These are phyloP conservation scores for Gyromitra esculenta DNA, from an alignment of 2,329 filamentous ascomycete species.

Conservation along the genomic window DNA sequence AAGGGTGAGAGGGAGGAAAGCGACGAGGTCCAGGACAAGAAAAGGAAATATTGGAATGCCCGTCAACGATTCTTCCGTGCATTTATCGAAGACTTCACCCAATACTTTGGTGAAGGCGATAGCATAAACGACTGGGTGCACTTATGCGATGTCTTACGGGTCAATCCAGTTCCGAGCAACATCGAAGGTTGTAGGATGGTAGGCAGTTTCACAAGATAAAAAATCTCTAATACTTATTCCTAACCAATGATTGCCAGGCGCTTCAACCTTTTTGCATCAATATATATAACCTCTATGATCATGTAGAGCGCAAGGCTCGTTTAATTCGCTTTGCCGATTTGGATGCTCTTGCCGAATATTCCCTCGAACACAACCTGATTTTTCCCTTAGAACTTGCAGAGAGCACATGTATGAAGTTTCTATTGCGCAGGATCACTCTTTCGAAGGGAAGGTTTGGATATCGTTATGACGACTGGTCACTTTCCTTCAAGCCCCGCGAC, in stretches of 20 bases:
- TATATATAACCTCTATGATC: constrained; percentile 21
- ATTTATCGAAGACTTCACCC: neutral
- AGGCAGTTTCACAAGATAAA: neutral
- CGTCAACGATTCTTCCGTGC: neutral
- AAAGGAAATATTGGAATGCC: neutral
- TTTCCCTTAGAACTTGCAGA: constrained; percentile 9
- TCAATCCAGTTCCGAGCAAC: neutral
- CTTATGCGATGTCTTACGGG: constrained; percentile 2
- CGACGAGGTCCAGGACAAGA: neutral
- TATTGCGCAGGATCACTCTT: neutral
- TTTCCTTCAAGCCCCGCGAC: neutral
- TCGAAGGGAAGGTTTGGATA: neutral
- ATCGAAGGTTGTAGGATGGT: constrained; percentile 20
- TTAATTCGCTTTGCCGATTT: neutral
- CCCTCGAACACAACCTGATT: neutral
- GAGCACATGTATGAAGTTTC: constrained; percentile 28
- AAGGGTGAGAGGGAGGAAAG: neutral
- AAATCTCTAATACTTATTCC: neutral
- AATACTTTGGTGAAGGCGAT: neutral
- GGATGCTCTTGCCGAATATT: neutral
- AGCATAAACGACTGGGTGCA: constrained; percentile 1
- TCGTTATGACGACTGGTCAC: neutral
- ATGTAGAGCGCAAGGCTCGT: constrained; percentile 1
- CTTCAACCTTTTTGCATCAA: constrained; percentile 13
- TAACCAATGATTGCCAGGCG: neutral